Evolutionary conservation across 75 land plant species (phyloP).

Genomic region (Pinus tabuliformis): DNA sequence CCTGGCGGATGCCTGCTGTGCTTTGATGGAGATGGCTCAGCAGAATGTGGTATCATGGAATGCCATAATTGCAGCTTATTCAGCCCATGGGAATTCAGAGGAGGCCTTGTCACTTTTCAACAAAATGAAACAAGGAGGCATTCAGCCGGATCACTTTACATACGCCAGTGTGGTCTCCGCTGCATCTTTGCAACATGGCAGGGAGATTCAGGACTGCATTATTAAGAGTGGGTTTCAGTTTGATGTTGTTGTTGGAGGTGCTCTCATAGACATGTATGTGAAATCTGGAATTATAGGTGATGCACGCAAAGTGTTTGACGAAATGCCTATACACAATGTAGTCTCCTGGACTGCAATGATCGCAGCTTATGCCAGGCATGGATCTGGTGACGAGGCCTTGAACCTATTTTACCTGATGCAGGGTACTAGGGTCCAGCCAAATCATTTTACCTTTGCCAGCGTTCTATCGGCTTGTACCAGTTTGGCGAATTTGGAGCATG

Average conservation of each 20-base stretch:
- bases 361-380: conserved; percentile 8
- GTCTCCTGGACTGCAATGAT: conserved; percentile 19
- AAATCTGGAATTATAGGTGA: neutral
- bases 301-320: conserved; percentile 12
- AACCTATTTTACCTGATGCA: conserved; percentile 10
- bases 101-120: conserved; percentile 10
- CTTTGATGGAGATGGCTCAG: conserved; percentile 8
- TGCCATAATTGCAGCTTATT: conserved; percentile 22
- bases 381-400: conserved; percentile 8
- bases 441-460: conserved; percentile 11
- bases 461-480: conserved; percentile 11
- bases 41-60: conserved; percentile 29
- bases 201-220: conserved; percentile 6
- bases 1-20: neutral
- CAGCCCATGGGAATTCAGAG: conserved; percentile 6
- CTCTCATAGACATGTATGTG: conserved; percentile 20
- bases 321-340: neutral
- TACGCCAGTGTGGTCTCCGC: conserved; percentile 6
- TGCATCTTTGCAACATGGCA: conserved; percentile 10
- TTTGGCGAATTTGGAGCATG: conserved; percentile 1
- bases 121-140: conserved; percentile 9
- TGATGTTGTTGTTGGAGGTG: conserved; percentile 18
- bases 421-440: neutral
- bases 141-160: conserved; percentile 14
- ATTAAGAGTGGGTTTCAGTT: conserved; percentile 10